Conservation (phyloP, 805 yeast genomes). For the Yamadazyma philogaea region DNA sequence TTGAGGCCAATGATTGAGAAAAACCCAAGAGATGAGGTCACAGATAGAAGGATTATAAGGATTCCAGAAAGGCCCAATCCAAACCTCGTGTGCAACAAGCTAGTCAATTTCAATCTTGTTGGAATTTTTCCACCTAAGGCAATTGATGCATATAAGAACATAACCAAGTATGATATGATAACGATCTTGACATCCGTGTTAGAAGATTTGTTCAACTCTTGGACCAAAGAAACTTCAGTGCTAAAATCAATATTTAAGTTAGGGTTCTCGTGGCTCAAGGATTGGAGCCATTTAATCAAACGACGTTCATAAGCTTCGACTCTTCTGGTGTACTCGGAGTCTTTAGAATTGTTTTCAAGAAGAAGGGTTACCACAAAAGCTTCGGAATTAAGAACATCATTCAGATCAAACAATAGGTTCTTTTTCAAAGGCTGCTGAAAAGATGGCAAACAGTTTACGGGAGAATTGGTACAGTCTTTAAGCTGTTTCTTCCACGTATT, state of each 20-base stretch:
- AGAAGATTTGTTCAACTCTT: slow-evolving; percentile 78
- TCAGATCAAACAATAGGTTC: slow-evolving; percentile 56
- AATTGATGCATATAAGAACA: slow-evolving; percentile 86
- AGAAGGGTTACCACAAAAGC: slow-evolving; percentile 79
- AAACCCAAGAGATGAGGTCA: slow-evolving; percentile 76
- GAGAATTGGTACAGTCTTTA: slow-evolving; percentile 64
- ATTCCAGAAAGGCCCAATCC: slow-evolving; percentile 84
- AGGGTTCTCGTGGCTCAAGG: slow-evolving; percentile 39
- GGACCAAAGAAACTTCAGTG: slow-evolving; percentile 79
- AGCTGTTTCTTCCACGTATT: slow-evolving; percentile 56
- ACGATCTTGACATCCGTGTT: slow-evolving; percentile 75
- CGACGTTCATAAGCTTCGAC: slow-evolving; percentile 67
- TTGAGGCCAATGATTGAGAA: slow-evolving; percentile 74
- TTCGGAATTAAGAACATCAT: slow-evolving; percentile 52
- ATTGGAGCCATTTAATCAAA: slow-evolving; percentile 54
- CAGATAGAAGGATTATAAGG: slow-evolving; percentile 74
- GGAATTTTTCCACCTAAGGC: slow-evolving; percentile 68
- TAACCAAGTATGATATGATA: slow-evolving; percentile 68
- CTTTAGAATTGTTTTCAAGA: slow-evolving; percentile 49
- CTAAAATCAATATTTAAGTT: slow-evolving; percentile 63
- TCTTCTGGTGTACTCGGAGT: slow-evolving; percentile 33
- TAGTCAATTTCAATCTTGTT: slow-evolving; percentile 24
- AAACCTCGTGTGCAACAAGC: slow-evolving; percentile 56
- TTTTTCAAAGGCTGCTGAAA: slow-evolving; percentile 88
- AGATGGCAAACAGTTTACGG: slow-evolving; percentile 84